Base-by-base conservation (phyloP, 2,329 filamentous ascomycete species). In the Amauroascus niger region DNA sequence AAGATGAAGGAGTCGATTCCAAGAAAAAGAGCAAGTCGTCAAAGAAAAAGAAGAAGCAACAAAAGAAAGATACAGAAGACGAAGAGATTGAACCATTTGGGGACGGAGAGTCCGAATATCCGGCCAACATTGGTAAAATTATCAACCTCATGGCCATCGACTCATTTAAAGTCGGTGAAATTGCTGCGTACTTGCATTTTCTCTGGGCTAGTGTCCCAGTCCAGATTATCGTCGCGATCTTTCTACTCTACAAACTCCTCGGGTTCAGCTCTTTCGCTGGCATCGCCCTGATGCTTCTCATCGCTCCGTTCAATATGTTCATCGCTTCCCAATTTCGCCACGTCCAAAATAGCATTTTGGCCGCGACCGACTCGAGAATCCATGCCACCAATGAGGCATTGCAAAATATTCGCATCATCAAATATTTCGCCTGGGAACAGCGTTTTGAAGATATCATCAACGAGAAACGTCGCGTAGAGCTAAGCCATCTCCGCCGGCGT, bases 61-160 rank as follows among this genome's bases (percentile, higher is more conserved):
- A n/a, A n/a, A n/a, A n/a, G 24, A 61, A 64, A 28, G 60, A 63
- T 28, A 22, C 62, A 52, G 62, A 69, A 39, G 68, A 68, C 52
- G 68, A 67, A 52, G 68, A 73, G 50, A 62, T 62, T 1, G 65
- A 72, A 16, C 14, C 26, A 8, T 54, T 59, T 16, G 63, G 62
- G 32, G 28, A 44, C 26, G 47, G 35, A 20, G 63, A 65, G n/a
- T 54, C 57, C 16, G 84, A 88, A 57, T 79, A 85, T 55, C 88
- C 95, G 71, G 91, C 89, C 37, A 96, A 93, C 57, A 79, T 94
- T 49, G 93, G 94, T 58, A 95, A 93, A n/a, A 96, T 98, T 64
- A 98, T 98, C 74, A 98, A 97, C 69, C 76, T 98, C 60, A 98
- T 98, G 93, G 94, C 93, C 9, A 94, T 98, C 39, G 94, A 98